Evolutionary conservation across 2,329 filamentous ascomycete species (phyloP).

Genomic region (Dactylellina sp.): DNA sequence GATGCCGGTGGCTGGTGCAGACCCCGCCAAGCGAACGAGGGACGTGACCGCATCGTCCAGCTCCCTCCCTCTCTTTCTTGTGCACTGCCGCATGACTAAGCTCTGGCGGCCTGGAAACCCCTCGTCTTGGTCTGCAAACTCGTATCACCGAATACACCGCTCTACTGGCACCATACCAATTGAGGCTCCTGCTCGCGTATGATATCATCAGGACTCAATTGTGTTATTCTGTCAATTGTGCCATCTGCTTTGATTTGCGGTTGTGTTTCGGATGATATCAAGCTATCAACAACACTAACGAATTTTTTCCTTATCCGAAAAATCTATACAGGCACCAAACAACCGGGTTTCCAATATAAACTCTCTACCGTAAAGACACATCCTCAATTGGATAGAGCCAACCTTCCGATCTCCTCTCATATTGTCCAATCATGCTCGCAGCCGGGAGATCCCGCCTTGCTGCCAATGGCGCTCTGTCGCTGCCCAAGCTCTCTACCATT

Average conservation of each 20-base stretch:
- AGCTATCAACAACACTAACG: slow-evolving; percentile 54
- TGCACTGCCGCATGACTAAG: neutral
- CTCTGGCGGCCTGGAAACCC: no score
- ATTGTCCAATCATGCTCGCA: slow-evolving; percentile 41
- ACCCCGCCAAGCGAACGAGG: slow-evolving; percentile 27
- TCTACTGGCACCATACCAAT: no score
- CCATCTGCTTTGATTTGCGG: neutral
- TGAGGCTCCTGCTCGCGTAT: slow-evolving; percentile 12
- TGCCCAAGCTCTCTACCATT: slow-evolving; percentile 50
- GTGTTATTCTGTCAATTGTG: neutral
- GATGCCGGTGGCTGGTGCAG: slow-evolving; percentile 47
- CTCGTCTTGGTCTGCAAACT: no score
- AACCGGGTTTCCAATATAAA: neutral
- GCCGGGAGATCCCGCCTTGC: slow-evolving; percentile 51
- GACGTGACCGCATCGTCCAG: slow-evolving; percentile 22
- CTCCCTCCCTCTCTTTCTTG: slow-evolving; percentile 5
- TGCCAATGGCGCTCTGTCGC: slow-evolving; percentile 39
- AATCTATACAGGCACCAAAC: slow-evolving; percentile 13
- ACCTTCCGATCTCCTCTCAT: neutral
- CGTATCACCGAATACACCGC: no score
- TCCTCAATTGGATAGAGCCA: neutral
- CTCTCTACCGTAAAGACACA: no score
- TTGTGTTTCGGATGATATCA: slow-evolving; percentile 28
- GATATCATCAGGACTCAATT: slow-evolving; percentile 26
- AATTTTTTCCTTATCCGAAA: slow-evolving; percentile 55